Evolutionary conservation across 768 basidiomycete genomes (phyloP), one percentile per base, ranked within the genome.

Genomic region (Boletus speciosus): DNA sequence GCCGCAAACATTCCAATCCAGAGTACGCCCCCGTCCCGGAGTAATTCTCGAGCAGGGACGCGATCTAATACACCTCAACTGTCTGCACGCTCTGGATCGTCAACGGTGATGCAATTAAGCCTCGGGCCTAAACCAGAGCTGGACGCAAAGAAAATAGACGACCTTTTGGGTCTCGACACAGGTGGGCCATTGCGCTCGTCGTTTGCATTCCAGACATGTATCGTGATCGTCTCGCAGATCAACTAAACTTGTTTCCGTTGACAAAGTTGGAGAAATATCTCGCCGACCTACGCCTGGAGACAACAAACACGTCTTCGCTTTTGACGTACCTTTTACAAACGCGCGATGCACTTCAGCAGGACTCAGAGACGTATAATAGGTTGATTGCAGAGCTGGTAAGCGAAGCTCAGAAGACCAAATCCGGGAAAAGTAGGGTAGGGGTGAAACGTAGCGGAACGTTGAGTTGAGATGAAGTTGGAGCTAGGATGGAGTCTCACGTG

Each of bases 311-410:
- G 0, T 93, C 92, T 2, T 71, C 81, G 12, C 73, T 92, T 10
- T 75, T 97, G 51, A 93, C 91, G 19, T 82, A 93, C 73, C 73
- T 93, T 35, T 74, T 95, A 56, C 93, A 97, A 72, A 79, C 82
- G 37, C 80, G 85, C 54, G 92, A 93, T 58, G 82, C 86, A 34
- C 67, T 92, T 55, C 89, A 92, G 68, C 91, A 93, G 71, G 90
- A 91, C 66, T 86, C 85, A 36, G 88, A 97, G 74, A 89, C 85
- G 27, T 93, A 93, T 64, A 95, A 97, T 70, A 86, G 84, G 15
- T 76, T 94, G 53, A 97, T 97, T 55, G 94, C 87, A 27, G 93
- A 93, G 66, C 75, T 97, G 47, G 92, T 97, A n/a, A 84, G 84
- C 40, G 92, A 96, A 70, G 93, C 94, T 34, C 90, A 91, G 66